A percentile compares a stretch with the other conserved stretches of the same genome.
Evolutionary conservation across 345 rosid genomes (phyloP).

Genomic region (Schrenkiella parvula): DNA sequence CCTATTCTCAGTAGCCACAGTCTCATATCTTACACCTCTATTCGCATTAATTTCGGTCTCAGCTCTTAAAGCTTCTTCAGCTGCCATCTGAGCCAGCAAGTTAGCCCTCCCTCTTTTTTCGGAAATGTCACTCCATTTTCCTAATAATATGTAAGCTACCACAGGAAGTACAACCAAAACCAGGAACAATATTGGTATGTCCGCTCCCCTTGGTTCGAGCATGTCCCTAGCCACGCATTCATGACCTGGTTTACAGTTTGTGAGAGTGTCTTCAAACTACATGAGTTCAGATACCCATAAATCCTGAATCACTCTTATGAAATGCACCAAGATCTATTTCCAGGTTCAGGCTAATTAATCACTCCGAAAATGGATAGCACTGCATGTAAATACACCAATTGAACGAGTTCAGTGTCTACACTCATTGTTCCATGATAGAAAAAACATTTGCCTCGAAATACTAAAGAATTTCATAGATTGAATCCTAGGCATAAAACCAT

Average conservation of each 20-base stretch:
- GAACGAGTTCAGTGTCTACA: background rate
- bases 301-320: background rate
- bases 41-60: slow-evolving; percentile 29
- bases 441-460: background rate
- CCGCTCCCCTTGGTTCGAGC: slow-evolving; percentile 95
- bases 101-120: slow-evolving; percentile 55
- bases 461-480: background rate
- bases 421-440: background rate
- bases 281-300: slow-evolving; percentile 25
- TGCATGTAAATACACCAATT: slow-evolving; percentile 10
- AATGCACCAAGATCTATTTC: slow-evolving; percentile 12
- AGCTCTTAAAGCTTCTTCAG: slow-evolving; percentile 70
- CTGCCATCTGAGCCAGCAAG: slow-evolving; percentile 66
- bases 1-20: slow-evolving; percentile 16
- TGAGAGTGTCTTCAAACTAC: slow-evolving; percentile 34
- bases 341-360: background rate
- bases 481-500: background rate
- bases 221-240: slow-evolving; percentile 75
- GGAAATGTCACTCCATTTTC: slow-evolving; percentile 80
- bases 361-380: slow-evolving; percentile 12
- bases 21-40: slow-evolving; percentile 24
- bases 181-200: slow-evolving; percentile 66
- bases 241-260: slow-evolving; percentile 48
- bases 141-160: slow-evolving; percentile 65
- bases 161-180: slow-evolving; percentile 85